Base-by-base conservation (phyloP, 2,329 filamentous ascomycete genomes). In the Colletotrichum sp. region DNA sequence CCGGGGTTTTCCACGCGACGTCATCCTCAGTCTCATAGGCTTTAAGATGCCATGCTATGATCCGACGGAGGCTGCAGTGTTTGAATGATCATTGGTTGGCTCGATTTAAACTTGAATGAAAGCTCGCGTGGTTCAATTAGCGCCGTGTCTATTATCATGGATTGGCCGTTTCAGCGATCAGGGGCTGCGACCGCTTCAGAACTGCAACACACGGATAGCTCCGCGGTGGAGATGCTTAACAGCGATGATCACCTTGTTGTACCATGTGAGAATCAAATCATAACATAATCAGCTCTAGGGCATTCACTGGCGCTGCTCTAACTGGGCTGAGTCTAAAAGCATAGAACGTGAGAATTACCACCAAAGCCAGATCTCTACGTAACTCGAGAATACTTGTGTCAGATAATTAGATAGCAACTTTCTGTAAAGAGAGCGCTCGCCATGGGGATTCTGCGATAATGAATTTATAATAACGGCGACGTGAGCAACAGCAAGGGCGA, bases 241-340 rank as follows among this genome's bases (percentile, higher is more conserved):
- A 1, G 13, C 13, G 32, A 15, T 15, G 6, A n/a, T 32, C 26
- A 60, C 15, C 16, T 3, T n/a, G 28, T 62, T 59, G 55, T 0
- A 5, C 18, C 57, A 18, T 12, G 16, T 22, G 2, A 3, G 18
- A 6, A 12, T 13, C 6, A 52, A 52, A 52, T 48, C 1, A n/a
- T n/a, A 44, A 39, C 1, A 18, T 5, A 44, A 44, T 18, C 36
- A 44, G 18, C 0, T 39, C 0, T 8, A 4, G 15, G 7, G 0
- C 16, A 44, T 44, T 44, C 16, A 44, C 36, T 44, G 16, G 16
- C 18, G n/a, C 44, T 52, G n/a, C 44, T 48, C 0, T 0, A 5
- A n/a, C 5, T n/a, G 8, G 5, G 39, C 18, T 3, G 8, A 0
- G 39, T n/a, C 39, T n/a, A 0, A 10, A 44, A n/a, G 5, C 39